These are phyloP conservation scores for Wickerhamomyces chambardii DNA, from an alignment of 805 yeast genomes.

Conservation along the genomic window DNA sequence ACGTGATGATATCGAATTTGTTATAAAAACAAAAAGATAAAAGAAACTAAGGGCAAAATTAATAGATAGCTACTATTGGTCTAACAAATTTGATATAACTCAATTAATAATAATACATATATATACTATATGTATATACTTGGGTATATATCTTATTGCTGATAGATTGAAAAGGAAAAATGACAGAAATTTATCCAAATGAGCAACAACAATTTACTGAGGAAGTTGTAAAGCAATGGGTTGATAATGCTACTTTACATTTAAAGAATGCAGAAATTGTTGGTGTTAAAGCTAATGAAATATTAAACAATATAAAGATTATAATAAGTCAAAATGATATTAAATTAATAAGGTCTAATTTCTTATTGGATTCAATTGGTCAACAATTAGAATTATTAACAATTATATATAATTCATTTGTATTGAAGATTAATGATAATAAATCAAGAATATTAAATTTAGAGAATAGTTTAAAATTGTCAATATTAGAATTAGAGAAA, in stretches of 20 bases:
- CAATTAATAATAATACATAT: too few species aligned
- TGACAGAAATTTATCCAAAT: too few species aligned
- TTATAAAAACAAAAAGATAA: too few species aligned
- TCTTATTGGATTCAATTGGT: conserved; percentile 32
- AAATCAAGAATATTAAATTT: conserved; percentile 15
- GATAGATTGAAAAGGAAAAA: too few species aligned
- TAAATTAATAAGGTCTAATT: conserved; percentile 32
- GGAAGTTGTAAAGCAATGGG: conserved; percentile 21
- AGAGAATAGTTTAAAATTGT: conserved; percentile 14
- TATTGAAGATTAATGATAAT: conserved; percentile 16
- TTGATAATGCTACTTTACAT: conserved; percentile 36
- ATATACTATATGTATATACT: too few species aligned
- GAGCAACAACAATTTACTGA: conserved; percentile 6
- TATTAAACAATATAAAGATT: conserved; percentile 25
- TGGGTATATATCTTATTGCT: too few species aligned
- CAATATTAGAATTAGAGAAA: conserved; percentile 23
- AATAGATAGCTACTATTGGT: too few species aligned
- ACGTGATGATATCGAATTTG: too few species aligned
- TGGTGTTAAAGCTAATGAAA: conserved; percentile 40
- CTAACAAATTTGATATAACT: too few species aligned
- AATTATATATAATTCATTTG: conserved; percentile 21
- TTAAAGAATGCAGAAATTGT: conserved; percentile 39
- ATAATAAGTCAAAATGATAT: conserved; percentile 31
- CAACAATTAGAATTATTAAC: conserved; percentile 38
- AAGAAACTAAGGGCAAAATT: too few species aligned